Evolutionary conservation across 768 basidiomycete species (phyloP), one percentile per base, ranked within the genome.

Genomic region (Hebeloma cylindrosporum): DNA sequence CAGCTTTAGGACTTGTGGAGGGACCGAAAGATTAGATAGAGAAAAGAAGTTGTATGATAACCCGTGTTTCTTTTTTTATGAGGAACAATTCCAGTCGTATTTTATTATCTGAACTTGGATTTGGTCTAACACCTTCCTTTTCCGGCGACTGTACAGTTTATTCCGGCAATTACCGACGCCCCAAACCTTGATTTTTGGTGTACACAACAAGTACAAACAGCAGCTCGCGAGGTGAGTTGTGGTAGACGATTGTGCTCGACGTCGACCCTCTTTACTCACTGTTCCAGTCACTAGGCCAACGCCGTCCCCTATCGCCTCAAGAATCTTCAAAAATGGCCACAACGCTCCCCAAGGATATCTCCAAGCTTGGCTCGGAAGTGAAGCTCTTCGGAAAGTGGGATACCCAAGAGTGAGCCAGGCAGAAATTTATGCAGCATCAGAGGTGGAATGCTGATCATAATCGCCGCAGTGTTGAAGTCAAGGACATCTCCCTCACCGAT

Each of bases 341-440:
- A 57, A 83, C 88, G 31, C 86, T 93, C 50, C 89, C 89, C 40
- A 88, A 72, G 71, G 88, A 90, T 45, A 76, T 93, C 63, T 85
- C 88, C 50, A 88, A 71, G 68, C 73, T 90, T 57, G 88, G 84
- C 52, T 79, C 78, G 67, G 89, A 91, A 58, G 82, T 98, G 64
- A 96, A 95, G 73, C 84, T 99, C 52, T 99, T 99, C 66, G 93
- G 93, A 63, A 94, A 94, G 77, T 99, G 96, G 96, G 94, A 97
- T 45, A 88, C 93, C 52, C 85, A 92, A 65, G 93, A 93, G 94
- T 96, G 78, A 71, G 92, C 52, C 42, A 35, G 27, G 45, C 52
- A 23, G 29, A 45, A n/a, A 40, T 47, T 37, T 43, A 2, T 36
- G 28, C 79, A 22, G 28, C 22, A 40, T 25, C 18, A 22, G 35